Evolutionary conservation across 768 basidiomycete species (phyloP), one percentile per base, ranked within the genome.

Genomic region (Thelephora aurantiotincta): DNA sequence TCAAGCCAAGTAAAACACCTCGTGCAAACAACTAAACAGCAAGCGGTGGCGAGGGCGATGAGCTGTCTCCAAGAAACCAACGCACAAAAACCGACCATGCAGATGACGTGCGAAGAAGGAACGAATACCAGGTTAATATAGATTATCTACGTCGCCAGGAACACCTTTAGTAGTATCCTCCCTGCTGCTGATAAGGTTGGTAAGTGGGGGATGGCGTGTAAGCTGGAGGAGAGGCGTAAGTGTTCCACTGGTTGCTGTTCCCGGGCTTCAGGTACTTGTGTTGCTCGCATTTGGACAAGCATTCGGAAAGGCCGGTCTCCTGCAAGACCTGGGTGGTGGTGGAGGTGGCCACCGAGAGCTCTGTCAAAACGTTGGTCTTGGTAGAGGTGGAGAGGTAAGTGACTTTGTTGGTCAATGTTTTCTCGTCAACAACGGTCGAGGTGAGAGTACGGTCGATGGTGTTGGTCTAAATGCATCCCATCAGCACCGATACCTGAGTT

Each of bases 401-500:
- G 49, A 68, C 62, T 6, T 76, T 78, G 62, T 71, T 61, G 35
- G 73, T 45, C 52, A 63, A 54, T 6, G 78, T 80, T 53, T 61
- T 60, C 50, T 73, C 61, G 54, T 73, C 63, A 43, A 70, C 68
- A 55, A 69, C 59, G 13, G 75, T 77, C 33, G 73, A 65, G 1
- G 77, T 77, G 54, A 74, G 48, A 2, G 78, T 80, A 57, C 74
- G 66, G 54, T 72, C 61, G 46, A 79, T 61, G 3, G 78, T 81
- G 66, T 72, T 62, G 35, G 80, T 82, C 74, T 79, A 52, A 18
- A 2, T 13, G 35, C n/a, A 5, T 18, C 23, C n/a, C 19, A 44
- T 23, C 19, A 26, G 16, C 11, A 41, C 37, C 37, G 11, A 3
- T 16, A 12, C 26, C 9, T 30, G 26, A 30, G 26, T 30, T 30